phyloP scores from a whole-genome alignment of 257 asterid genomes.

The Galeopsis tetrahit region DNA sequence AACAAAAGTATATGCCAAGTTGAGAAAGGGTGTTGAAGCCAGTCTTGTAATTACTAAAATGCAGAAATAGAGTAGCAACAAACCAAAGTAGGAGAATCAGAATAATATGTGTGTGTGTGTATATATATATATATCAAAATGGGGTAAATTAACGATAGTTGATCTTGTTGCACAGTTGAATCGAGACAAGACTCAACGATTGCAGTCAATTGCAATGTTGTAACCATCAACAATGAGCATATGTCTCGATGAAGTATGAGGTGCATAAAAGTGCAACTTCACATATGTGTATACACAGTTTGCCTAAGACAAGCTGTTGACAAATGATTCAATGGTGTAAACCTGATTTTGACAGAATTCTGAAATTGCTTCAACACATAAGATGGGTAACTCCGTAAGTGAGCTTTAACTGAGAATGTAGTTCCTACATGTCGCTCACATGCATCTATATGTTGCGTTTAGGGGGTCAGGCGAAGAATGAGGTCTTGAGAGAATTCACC shows the following conservation, averaged over 20 bases:
- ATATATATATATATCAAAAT: no score
- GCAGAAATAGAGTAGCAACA: no score
- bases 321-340: slow-evolving; percentile 3
- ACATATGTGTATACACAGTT: background rate
- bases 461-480: slow-evolving; percentile 11
- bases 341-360: slow-evolving; percentile 4
- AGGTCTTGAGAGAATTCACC: slow-evolving; percentile 48
- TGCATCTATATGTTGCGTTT: slow-evolving; percentile 10
- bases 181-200: background rate
- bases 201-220: background rate
- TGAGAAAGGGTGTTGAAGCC: no score
- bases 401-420: slow-evolving; percentile 4
- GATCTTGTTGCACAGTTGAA: slow-evolving; percentile 6
- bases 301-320: background rate
- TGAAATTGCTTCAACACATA: slow-evolving; percentile 14
- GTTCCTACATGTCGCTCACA: slow-evolving; percentile 8
- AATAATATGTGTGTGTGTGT: no score
- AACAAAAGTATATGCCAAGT: no score
- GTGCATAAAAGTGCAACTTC: background rate
- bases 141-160: no score
- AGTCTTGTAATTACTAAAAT: no score
- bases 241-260: background rate
- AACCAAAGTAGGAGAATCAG: no score
- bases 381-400: background rate
- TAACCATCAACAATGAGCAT: background rate